Base-by-base conservation (phyloP, 148 eudicot species). In the Hydrangea macrophylla region DNA sequence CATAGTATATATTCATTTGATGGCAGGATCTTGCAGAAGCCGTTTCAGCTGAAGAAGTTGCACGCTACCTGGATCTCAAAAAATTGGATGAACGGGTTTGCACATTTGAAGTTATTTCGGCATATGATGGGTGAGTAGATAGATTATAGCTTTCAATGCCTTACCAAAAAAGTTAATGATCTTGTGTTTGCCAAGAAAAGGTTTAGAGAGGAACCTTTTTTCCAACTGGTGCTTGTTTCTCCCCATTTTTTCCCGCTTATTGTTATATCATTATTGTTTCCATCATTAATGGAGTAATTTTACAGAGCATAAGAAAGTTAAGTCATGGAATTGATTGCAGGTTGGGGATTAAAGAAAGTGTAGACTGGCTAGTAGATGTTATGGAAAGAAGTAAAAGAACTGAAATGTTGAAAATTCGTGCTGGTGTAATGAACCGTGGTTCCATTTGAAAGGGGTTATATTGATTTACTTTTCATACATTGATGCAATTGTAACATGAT, bases 301-400 rank as follows among this genome's bases (percentile, higher is more conserved):
- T 10, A 36, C 23, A 58, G 33, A 54, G 9, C 58, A 12, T 33
- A 30, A 55, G 55, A 24, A 23, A 54, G 31, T 58, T 22, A 2
- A 3, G 17, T 3, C 39, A 27, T 35, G 26, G 67, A 63, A 60
- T 66, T 40, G 64, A 74, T 64, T 75, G 84, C 93, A 93, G 98
- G 79, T 69, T 81, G 68, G 98, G 98, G 55, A 88, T 93, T 37
- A 90, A 86, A 79, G 98, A 89, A 65, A 88, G 92, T 54, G 83
- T 93, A 45, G 84, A 86, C 48, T 93, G 98, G 98, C 95, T 93
- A 3, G 87, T 93, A 60, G 95, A 90, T 54, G 87, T 80, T 45
- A 93, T 93, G 96, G 98, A 82, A 70, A 88, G 90, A 78, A 93
- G 98, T 76, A 90, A 90, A 82, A 85, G 98, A 71, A 85, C 96